Conservation (phyloP, 2,329 filamentous ascomycete species). For the Eutypa lata region DNA sequence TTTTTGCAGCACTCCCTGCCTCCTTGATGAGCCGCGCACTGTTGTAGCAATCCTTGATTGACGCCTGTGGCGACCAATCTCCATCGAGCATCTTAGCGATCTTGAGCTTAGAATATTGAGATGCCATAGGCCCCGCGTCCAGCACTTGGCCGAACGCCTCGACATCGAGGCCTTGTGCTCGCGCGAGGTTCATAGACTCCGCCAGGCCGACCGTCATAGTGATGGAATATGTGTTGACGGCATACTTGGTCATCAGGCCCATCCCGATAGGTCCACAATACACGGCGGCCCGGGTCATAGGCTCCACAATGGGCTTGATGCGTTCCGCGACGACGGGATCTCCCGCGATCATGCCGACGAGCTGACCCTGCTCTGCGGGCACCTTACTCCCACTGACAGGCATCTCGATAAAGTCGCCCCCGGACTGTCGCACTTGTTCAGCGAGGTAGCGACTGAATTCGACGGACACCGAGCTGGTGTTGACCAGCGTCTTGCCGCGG, state of each 20-base stretch:
- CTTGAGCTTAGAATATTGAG: slow-evolving; percentile 27
- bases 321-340: slow-evolving; percentile 20
- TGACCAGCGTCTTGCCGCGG: slow-evolving; percentile 29
- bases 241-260: slow-evolving; percentile 30
- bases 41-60: slow-evolving; percentile 29
- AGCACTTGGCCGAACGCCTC: slow-evolving; percentile 26
- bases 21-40: slow-evolving; percentile 24
- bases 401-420: slow-evolving; percentile 31
- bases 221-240: slow-evolving; percentile 28
- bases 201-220: slow-evolving; percentile 29
- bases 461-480: slow-evolving; percentile 27
- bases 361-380: slow-evolving; percentile 29
- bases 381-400: slow-evolving; percentile 32
- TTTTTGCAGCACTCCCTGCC: slow-evolving; percentile 16
- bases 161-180: slow-evolving; percentile 28
- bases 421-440: slow-evolving; percentile 16
- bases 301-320: slow-evolving; percentile 19
- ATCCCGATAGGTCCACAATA: slow-evolving; percentile 31
- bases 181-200: slow-evolving; percentile 30
- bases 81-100: slow-evolving; percentile 24
- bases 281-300: slow-evolving; percentile 27
- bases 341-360: slow-evolving; percentile 33
- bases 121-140: slow-evolving; percentile 28
- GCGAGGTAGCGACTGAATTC: slow-evolving; percentile 21
- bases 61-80: slow-evolving; percentile 29